These are phyloP conservation scores for Aureobasidium uvarum DNA, from an alignment of 2,329 filamentous ascomycete genomes.

Conservation along the genomic window DNA sequence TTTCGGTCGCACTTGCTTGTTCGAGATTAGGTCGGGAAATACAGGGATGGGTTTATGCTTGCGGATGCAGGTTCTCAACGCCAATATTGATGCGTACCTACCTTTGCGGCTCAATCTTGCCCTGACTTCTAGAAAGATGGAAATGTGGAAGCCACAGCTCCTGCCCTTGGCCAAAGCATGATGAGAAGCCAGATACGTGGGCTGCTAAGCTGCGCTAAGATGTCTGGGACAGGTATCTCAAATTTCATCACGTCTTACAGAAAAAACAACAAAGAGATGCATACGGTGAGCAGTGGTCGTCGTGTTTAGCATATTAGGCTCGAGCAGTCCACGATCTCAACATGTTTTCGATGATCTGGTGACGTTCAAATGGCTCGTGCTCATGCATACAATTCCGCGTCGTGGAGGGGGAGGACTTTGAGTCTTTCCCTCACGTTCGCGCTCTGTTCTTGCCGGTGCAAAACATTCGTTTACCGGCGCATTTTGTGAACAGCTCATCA, in stretches of 20 bases:
- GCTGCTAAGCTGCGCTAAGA: background rate
- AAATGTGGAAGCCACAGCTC: background rate
- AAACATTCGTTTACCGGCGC: background rate
- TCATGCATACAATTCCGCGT: constrained; percentile 13
- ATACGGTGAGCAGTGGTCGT: background rate
- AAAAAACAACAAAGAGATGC: background rate
- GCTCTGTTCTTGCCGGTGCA: background rate
- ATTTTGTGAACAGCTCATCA: background rate
- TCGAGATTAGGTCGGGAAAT: background rate
- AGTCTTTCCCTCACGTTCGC: constrained; percentile 1
- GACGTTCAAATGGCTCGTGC: constrained; percentile 20
- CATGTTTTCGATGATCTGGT: constrained; percentile 9
- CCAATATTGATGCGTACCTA: constrained; percentile 2
- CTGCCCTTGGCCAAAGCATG: background rate
- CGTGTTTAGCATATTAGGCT: constrained; percentile 13
- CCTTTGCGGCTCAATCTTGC: constrained; percentile 9
- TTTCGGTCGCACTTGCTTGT: constrained; percentile 8
- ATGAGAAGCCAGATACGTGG: background rate
- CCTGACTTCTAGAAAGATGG: constrained; percentile 12
- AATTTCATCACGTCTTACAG: background rate
- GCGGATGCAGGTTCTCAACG: constrained; percentile 15
- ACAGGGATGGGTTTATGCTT: background rate
- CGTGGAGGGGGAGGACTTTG: background rate
- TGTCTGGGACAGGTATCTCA: background rate
- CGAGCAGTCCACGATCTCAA: constrained; percentile 1